Evolutionary conservation across 2,329 filamentous ascomycete genomes (phyloP), one percentile per base, ranked within the genome.

Genomic region (Massarina eburnea): DNA sequence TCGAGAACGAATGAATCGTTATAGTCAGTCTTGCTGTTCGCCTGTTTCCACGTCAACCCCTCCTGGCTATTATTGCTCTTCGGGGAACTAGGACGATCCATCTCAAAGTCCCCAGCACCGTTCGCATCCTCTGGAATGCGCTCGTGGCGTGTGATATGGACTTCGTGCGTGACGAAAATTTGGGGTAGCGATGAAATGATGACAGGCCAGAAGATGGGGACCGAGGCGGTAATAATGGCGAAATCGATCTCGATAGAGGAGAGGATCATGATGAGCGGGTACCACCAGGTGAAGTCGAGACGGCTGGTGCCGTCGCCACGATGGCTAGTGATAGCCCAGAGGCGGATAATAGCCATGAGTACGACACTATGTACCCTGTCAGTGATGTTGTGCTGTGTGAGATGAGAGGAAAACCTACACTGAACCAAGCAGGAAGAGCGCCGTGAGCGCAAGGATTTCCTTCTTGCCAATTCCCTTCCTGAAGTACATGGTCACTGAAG

Each of bases 181-280:
- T 64, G 53, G 8, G 52, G 58, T 35, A 55, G 56, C n/a, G 55
- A 54, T n/a, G 52, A 40, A 10, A 61, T 45, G 26, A 70, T 51
- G 12, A 57, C 49, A 6, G 65, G 66, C 67, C 67, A 70, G 55
- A 70, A 69, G 26, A 69, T 67, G 14, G 67, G 67, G 46, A 70
- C 65, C 8, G 62, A 66, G 22, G 64, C 66, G 49, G 61, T 67
- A 19, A 67, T 62, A 43, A 70, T 67, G 12, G 66, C 66, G 35
- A 70, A 61, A 26, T 68, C 59, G 39, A 69, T 51, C 44, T 70
- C 66, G 26, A 70, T 52, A 36, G 54, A 60, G 12, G 61, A 62
- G 33, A 69, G 51, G 27, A 68, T 58, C n/a, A 65, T 42, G 3
- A 55, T 53, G 21, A 59, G 51, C 1, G 60, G 59, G 14, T 62